These are phyloP conservation scores for sorghum (Sorghum bicolor) DNA, from an alignment of 176 grass and related monocot species.

Conservation along the genomic window DNA sequence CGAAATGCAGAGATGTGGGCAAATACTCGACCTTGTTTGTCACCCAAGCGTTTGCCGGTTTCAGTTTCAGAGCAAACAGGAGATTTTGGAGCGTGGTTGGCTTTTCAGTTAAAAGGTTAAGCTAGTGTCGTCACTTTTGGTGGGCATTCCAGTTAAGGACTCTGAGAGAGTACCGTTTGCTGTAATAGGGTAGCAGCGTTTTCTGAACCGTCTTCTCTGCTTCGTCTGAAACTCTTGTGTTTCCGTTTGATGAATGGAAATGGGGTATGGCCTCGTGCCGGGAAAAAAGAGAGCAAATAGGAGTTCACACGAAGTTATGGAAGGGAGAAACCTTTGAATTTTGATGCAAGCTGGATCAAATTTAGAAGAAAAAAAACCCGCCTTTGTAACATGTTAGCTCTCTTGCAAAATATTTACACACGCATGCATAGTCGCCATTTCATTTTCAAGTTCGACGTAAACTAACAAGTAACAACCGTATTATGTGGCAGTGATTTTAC, in stretches of 20 bases:
- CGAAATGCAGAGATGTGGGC: not conserved
- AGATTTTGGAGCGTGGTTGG: not conserved
- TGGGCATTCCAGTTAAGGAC: no score
- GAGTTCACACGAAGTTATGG: not conserved
- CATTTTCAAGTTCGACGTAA: constrained; percentile 4
- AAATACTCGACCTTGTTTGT: not conserved
- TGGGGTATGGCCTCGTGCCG: no score
- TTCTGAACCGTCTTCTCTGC: no score
- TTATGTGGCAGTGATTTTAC: not conserved
- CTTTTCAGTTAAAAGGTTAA: no score
- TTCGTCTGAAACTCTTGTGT: no score
- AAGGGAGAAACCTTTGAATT: no score
- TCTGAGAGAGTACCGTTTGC: no score
- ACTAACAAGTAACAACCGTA: not conserved
- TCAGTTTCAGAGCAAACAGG: not conserved
- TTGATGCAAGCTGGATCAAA: not conserved
- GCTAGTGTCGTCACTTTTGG: no score
- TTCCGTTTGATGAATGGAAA: no score
- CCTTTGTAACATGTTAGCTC: not conserved
- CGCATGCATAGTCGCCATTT: not conserved
- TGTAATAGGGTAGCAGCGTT: no score
- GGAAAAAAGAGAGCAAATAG: not conserved
- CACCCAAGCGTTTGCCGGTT: not conserved
- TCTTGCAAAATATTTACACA: constrained; percentile 28
- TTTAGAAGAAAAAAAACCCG: not conserved